A percentile compares a stretch with the other conserved stretches of the same genome.
Conservation (phyloP, 2,329 filamentous ascomycete genomes). For the Coniochaeta sp. region DNA sequence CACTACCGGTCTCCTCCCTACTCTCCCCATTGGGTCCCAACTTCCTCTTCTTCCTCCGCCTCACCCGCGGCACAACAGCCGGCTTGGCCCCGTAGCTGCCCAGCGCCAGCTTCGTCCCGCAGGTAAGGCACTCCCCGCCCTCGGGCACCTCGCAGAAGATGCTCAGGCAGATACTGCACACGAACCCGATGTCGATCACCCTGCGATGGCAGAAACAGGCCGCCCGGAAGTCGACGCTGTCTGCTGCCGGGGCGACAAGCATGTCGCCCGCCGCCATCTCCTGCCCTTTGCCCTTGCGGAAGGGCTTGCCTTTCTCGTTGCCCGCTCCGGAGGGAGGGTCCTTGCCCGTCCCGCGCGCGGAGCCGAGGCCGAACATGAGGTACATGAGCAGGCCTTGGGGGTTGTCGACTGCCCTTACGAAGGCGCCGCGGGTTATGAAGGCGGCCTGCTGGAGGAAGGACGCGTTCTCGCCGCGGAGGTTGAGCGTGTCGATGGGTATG, state of each 20-base stretch:
- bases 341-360: conserved; percentile 18
- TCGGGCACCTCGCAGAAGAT: conserved; percentile 70
- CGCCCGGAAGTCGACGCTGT: conserved; percentile 92
- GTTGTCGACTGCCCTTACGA: conserved; percentile 37
- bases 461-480: conserved; percentile 67
- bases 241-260: conserved; percentile 71
- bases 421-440: conserved; percentile 53
- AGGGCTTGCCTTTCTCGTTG: background rate
- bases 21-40: conserved; percentile 37
- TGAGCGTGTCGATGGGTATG: conserved; percentile 88
- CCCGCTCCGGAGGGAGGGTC: conserved; percentile 24
- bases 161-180: conserved; percentile 92
- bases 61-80: conserved; percentile 63
- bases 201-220: conserved; percentile 94
- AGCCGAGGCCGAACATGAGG: conserved; percentile 80
- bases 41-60: conserved; percentile 69
- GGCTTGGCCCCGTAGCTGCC: conserved; percentile 69
- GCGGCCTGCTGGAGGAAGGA: conserved; percentile 90
- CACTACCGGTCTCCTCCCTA: conserved; percentile 50
- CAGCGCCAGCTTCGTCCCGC: conserved; percentile 71
- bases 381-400: conserved; percentile 78
- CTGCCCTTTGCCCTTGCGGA: background rate
- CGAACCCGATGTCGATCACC: conserved; percentile 87
- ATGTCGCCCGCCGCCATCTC: conserved; percentile 28
- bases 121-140: conserved; percentile 70